phyloP scores from a whole-genome alignment of 2,329 filamentous ascomycete genomes.

The Colletotrichum acutatum region DNA sequence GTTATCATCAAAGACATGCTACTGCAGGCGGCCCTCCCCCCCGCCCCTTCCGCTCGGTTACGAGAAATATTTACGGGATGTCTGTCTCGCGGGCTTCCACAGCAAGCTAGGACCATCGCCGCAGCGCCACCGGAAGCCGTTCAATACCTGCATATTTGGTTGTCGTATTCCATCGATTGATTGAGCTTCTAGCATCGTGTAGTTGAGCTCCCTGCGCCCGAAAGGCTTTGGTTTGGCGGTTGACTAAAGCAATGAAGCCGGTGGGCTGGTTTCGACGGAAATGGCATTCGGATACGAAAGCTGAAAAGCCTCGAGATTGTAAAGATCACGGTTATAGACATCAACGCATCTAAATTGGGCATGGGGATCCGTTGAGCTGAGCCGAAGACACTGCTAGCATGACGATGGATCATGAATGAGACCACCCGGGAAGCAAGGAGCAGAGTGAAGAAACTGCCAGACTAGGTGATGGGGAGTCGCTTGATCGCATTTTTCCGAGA shows the following conservation, averaged over 20 bases:
- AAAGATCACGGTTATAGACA: background rate
- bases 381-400: background rate
- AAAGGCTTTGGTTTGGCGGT: background rate
- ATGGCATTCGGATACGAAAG: background rate
- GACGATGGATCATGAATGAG: background rate
- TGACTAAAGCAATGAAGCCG: background rate
- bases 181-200: background rate
- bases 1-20: background rate
- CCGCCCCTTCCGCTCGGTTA: too few relatives aligned
- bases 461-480: background rate
- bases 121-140: background rate
- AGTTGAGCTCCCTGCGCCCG: background rate
- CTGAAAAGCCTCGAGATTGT: background rate
- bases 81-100: background rate
- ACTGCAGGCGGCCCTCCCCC: background rate
- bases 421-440: background rate
- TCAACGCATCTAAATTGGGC: background rate
- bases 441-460: background rate
- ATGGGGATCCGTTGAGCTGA: background rate
- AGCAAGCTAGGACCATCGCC: background rate
- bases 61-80: background rate
- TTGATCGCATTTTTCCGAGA: background rate
- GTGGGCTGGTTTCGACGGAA: background rate
- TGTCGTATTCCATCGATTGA: background rate
- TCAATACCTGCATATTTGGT: background rate